Base-by-base conservation (phyloP, 73 alveolate species). In the Paramecium octaurelia region DNA sequence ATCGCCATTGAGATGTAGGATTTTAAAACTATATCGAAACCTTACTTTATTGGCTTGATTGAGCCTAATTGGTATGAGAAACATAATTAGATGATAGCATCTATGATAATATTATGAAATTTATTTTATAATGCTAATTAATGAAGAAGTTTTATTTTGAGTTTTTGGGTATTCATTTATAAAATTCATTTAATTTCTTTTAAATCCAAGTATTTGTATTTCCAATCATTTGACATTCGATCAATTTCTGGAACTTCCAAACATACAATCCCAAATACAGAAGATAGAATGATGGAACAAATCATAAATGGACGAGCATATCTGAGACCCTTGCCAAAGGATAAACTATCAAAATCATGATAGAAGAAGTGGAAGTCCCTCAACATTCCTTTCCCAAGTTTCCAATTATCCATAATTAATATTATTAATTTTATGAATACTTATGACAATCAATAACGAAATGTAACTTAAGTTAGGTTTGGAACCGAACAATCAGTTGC, bases 51-150 rank as follows among this genome's bases (percentile, higher is more conserved):
- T 27, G 84, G 84, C 10, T 27, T 64, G 10, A 64, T 64, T 14
- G 84, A 64, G 29, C 84, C 84, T 64, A 34, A 34, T 31, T 64
- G 84, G 84, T 64, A 31, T 64, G 84, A 64, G 12, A 64, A 64
- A 34, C 84, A 64, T 64, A 64, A 64, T 20, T 64, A 64, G 46
- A 64, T 64, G 84, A 64, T 64, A 27, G 84, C 84, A 27, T 64
- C 84, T 8, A 64, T 64, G 84, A 64, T 64, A 31, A 64, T 64
- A 27, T 27, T 64, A 64, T 64, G 84, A 64, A 31, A 64, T 31
- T 64, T 64, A 64, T 31, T 31, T 64, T 34, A 64, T 64, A 6
- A 54, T 54, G 29, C 21, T 54, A 4, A 54, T 16, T 54, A 16
- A 18, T 54, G 21, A 48, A 12, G 60, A 48, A 12, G 9, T 48